Base-by-base conservation (phyloP, 805 yeast species). In the Metschnikowia hibisci region DNA sequence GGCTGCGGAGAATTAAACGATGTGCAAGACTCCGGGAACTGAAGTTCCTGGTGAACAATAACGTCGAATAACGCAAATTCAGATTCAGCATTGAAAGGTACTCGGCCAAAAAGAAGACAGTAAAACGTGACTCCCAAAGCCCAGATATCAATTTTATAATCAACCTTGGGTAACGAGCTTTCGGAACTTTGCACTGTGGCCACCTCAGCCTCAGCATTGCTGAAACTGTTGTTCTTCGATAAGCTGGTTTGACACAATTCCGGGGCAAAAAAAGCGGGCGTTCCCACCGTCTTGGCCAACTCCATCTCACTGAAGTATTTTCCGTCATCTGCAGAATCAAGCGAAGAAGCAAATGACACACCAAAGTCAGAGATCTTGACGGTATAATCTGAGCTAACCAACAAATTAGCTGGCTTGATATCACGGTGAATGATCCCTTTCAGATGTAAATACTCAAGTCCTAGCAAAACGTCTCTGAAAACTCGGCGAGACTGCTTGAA, bases 351-450 rank as follows among this genome's bases (percentile, higher is more conserved):
- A 63, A 87, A 85, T 1, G 96, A 87, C 11, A 93, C 95, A 18
- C 99, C 98, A 66, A 91, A 93, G 67, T 91, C 99, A n/a, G 95
- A 82, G 32, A 91, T 93, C 64, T 93, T 93, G 20, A 90, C 96
- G 6, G 75, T 71, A 42, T 82, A 80, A 51, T 85, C 82, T 12
- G 75, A 66, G 23, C 85, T 73, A 2, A 89, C 80, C 44, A 91
- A 72, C 45, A 91, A 63, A 59, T 91, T 91, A 2, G 98, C 96
- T 2, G 99, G 98, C 61, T 91, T 91, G 45, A 91, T 90, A 63
- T 91, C 99, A 50, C 99, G 77, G 65, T 91, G 99, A 13, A 91
- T 85, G 34, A 90, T 87, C 2, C 95, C 96, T 60, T 87, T 95
- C 53, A 79, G 70, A 66, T 93, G 98, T 52, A 91, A 65, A 61